Percentiles rank a stretch among this genome's conserved stretches.
Evolutionary conservation across 2,329 filamentous ascomycete genomes (phyloP).

Genomic region (Neofusicoccum cordaticola): DNA sequence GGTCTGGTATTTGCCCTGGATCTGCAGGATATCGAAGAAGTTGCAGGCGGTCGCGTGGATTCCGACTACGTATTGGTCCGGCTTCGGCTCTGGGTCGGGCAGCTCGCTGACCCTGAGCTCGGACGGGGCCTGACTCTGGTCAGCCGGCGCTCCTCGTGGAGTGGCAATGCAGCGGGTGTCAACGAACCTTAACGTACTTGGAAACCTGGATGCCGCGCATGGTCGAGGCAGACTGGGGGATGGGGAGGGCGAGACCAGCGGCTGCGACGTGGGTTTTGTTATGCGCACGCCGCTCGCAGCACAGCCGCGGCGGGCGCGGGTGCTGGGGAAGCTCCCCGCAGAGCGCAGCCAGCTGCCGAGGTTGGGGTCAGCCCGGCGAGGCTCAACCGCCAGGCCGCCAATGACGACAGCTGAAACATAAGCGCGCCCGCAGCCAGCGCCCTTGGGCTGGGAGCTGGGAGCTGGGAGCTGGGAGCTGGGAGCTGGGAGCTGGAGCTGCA

Average conservation of each 20-base stretch:
- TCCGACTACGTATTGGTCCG: slow-evolving; percentile 78
- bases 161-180: neutral
- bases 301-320: neutral
- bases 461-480: no score
- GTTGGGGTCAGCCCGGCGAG: neutral
- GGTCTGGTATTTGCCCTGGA: slow-evolving; percentile 92
- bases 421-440: neutral
- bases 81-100: slow-evolving; percentile 68
- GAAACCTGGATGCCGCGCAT: slow-evolving; percentile 76
- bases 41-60: slow-evolving; percentile 87
- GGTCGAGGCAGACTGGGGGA: slow-evolving; percentile 27
- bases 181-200: slow-evolving; percentile 67
- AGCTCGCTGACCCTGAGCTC: slow-evolving; percentile 75
- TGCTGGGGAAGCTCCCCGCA: slow-evolving; percentile 11
- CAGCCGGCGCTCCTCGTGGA: slow-evolving; percentile 19
- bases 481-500: neutral
- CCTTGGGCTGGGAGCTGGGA: no score
- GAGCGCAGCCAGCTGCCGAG: neutral
- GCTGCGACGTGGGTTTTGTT: neutral
- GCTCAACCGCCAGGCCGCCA: slow-evolving; percentile 10
- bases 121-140: slow-evolving; percentile 61
- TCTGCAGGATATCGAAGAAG: slow-evolving; percentile 96
- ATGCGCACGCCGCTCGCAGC: neutral
- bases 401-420: slow-evolving; percentile 7
- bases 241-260: neutral